Conservation (phyloP, 2,329 filamentous ascomycete genomes). For the Cyclaneusma minus region DNA sequence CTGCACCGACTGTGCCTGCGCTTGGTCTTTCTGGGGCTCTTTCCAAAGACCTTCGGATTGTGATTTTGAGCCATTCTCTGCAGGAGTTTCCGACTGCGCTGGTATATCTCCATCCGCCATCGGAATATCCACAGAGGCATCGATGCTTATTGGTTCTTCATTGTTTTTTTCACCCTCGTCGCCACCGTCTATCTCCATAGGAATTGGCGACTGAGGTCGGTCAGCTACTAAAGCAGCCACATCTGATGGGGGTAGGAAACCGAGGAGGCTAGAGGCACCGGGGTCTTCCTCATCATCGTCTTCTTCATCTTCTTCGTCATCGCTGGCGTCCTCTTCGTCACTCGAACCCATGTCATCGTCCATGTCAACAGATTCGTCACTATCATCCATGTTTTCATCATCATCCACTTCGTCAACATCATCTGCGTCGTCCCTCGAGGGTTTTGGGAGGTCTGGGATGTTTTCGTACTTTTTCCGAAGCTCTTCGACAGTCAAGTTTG, state of each 20-base stretch:
- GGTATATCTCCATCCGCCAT: slow-evolving; percentile 1
- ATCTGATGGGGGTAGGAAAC: slow-evolving; percentile 17
- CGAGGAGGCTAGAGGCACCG: slow-evolving; percentile 24
- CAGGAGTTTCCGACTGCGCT: too few relatives aligned
- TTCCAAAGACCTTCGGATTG: too few relatives aligned
- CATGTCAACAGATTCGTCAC: slow-evolving; percentile 54
- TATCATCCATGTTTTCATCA: slow-evolving; percentile 25
- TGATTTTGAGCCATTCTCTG: too few relatives aligned
- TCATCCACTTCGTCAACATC: slow-evolving; percentile 14
- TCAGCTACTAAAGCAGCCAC: slow-evolving; percentile 20
- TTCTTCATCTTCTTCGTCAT: slow-evolving; percentile 21
- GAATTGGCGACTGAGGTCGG: slow-evolving; percentile 4
- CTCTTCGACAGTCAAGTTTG: slow-evolving; percentile 53
- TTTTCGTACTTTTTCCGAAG: slow-evolving; percentile 53
- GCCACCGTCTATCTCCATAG: slow-evolving; percentile 4
- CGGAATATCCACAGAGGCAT: not conserved
- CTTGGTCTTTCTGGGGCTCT: slow-evolving; percentile 6
- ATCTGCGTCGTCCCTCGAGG: slow-evolving; percentile 17
- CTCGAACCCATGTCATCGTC: slow-evolving; percentile 48
- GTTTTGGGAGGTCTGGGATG: slow-evolving; percentile 28
- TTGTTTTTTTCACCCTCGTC: slow-evolving; percentile 7
- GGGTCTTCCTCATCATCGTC: slow-evolving; percentile 19
- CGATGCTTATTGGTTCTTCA: slow-evolving; percentile 10
- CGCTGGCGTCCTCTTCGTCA: slow-evolving; percentile 30
- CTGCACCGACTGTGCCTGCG: slow-evolving; percentile 8